Percentiles rank a stretch among this genome's conserved stretches.
phyloP scores from a whole-genome alignment of 768 basidiomycete genomes.

The Lactarius vividus region DNA sequence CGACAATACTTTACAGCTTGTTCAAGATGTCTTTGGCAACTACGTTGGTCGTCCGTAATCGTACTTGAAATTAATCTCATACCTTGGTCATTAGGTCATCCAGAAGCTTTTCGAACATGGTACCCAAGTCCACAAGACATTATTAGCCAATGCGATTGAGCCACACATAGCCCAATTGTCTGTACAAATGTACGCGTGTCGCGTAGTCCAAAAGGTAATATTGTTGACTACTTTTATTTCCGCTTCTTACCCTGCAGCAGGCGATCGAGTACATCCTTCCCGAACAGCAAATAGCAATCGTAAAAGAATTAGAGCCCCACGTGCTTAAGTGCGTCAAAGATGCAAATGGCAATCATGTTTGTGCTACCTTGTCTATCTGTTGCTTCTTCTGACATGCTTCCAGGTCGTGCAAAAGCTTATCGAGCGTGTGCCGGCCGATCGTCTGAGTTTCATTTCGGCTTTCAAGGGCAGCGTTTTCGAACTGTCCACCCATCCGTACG shows the following conservation, averaged over 20 bases:
- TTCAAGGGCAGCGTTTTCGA: slow-evolving; percentile 80
- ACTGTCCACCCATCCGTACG: slow-evolving; percentile 85
- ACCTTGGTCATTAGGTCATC: slow-evolving; percentile 57
- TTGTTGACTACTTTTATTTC: slow-evolving; percentile 13
- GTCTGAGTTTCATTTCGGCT: slow-evolving; percentile 66
- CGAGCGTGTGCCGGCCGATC: slow-evolving; percentile 73
- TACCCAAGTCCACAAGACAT: slow-evolving; percentile 66
- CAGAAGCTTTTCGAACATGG: slow-evolving; percentile 94
- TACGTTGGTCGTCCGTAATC: slow-evolving; percentile 55
- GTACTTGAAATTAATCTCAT: slow-evolving; percentile 10
- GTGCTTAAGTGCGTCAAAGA: slow-evolving; percentile 87
- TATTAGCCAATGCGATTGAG: slow-evolving; percentile 71
- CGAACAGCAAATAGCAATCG: slow-evolving; percentile 73
- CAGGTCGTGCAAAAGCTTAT: slow-evolving; percentile 89
- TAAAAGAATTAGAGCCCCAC: slow-evolving; percentile 75
- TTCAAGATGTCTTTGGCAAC: slow-evolving; percentile 94
- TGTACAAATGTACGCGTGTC: slow-evolving; percentile 93
- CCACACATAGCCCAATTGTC: slow-evolving; percentile 74
- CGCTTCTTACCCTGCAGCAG: slow-evolving; percentile 40
- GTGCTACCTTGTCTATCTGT: slow-evolving; percentile 29
- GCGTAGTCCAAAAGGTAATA: slow-evolving; percentile 87
- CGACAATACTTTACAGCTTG: slow-evolving; percentile 65
- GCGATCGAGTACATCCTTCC: slow-evolving; percentile 79
- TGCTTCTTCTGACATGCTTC: slow-evolving; percentile 17
- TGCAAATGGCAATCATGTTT: slow-evolving; percentile 91